Evolutionary conservation across 2,329 filamentous ascomycete species (phyloP), one percentile per base, ranked within the genome.

Genomic region (Fusarium sp.): DNA sequence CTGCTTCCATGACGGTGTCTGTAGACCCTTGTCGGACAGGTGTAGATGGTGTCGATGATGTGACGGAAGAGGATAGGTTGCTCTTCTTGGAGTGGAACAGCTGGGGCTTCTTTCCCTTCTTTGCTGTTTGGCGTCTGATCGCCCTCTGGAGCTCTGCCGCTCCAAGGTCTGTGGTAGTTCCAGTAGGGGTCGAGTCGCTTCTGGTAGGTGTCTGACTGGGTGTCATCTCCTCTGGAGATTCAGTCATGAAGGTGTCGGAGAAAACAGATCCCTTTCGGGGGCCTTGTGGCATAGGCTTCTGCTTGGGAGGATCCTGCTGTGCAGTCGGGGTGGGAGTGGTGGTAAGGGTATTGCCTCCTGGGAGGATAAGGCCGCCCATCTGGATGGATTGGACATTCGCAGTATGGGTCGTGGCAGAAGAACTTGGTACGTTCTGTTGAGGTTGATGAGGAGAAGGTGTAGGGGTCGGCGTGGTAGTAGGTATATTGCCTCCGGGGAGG

Each of bases 331-430:
- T 4, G 18, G 54, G 5, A 6, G 57, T 23, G 33, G 11, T 33
- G 18, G 5, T 49, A 8, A 18, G 14, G 14, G 9, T 16, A 29
- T 56, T 61, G 13, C 50, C 61, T 49, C 50, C 38, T 33, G 61
- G 57, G 6, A 61, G 7, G 18, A 31, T 33, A 23, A 63, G n/a
- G 18, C 46, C 61, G 10, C 61, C 61, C 13, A 61, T 65, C 11
- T 33, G 31, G 46, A 62, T 18, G 6, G 65, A 11, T 5, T 34
- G 9, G 31, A 36, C n/a, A 16, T 61, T 49, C 2, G 4, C 34
- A 23, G 49, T 5, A 7, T 40, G 25, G 3, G 4, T 13, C 9
- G 8, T 5, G 14, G 27, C 16, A 27, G 57, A 7, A 7, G n/a
- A 31, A 23, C 16, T 20, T 8, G 49, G 11, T 11, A 14, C 13